A percentile compares a stretch with the other conserved stretches of the same genome.
phyloP scores from a whole-genome alignment of 2,329 filamentous ascomycete species.

The Fusarium tjaetaba region DNA sequence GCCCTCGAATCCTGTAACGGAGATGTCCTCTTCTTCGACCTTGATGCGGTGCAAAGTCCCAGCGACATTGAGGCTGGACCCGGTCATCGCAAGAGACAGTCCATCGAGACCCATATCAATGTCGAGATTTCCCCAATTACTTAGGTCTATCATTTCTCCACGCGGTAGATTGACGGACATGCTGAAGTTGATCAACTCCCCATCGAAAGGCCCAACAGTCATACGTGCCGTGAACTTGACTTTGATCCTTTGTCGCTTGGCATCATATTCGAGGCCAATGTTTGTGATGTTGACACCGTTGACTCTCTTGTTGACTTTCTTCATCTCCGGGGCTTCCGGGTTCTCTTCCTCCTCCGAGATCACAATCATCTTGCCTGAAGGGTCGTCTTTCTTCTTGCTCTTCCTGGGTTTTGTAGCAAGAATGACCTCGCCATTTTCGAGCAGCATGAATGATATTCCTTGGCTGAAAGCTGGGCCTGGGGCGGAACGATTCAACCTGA shows the following conservation, averaged over 20 bases:
- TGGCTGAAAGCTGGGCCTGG: too few relatives aligned
- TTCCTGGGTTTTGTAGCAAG: neutral
- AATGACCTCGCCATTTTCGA: neutral
- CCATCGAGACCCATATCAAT: neutral
- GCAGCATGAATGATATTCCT: neutral
- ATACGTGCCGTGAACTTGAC: neutral
- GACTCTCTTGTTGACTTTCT: neutral
- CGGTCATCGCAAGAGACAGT: neutral
- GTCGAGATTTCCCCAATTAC: neutral
- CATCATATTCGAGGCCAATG: neutral
- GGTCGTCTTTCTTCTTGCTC: too few relatives aligned
- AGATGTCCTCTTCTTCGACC: accelerated
- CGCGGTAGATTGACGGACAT: neutral
- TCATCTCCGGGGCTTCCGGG: neutral
- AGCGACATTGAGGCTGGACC: neutral
- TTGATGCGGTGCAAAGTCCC: neutral
- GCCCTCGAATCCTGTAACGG: neutral
- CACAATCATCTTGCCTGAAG: neutral
- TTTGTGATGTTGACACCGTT: neutral
- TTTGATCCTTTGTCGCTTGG: neutral
- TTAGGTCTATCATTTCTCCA: neutral
- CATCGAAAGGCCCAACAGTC: neutral
- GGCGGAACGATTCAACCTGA: too few relatives aligned
- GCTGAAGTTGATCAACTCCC: neutral
- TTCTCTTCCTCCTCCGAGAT: neutral